These are phyloP conservation scores for Cryphonectria japonica DNA, from an alignment of 2,329 filamentous ascomycete species.

Conservation along the genomic window DNA sequence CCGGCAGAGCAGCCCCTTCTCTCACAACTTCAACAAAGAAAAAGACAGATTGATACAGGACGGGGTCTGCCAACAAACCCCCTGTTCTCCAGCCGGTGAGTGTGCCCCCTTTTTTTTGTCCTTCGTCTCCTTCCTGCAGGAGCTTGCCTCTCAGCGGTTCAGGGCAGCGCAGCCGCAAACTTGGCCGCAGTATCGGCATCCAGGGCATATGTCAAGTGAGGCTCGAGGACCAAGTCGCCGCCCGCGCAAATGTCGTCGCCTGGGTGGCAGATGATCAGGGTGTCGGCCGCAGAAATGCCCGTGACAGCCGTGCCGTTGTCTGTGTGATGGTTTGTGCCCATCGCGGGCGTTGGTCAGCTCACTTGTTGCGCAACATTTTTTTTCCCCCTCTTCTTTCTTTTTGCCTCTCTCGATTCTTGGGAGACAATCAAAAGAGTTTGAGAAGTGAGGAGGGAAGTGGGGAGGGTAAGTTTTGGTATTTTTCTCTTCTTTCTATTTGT, in stretches of 20 bases:
- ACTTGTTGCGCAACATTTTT: neutral
- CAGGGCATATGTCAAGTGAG: slow-evolving; percentile 7
- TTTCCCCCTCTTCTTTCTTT: neutral
- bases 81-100: too few relatives aligned
- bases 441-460: too few relatives aligned
- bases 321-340: neutral
- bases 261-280: slow-evolving; percentile 26
- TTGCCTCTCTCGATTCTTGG: too few relatives aligned
- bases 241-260: slow-evolving; percentile 29
- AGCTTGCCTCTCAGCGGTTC: neutral
- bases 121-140: too few relatives aligned
- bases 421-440: too few relatives aligned
- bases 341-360: slow-evolving; percentile 5
- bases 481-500: too few relatives aligned
- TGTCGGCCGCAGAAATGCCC: slow-evolving; percentile 18
- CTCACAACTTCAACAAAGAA: neutral
- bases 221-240: neutral
- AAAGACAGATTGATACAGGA: too few relatives aligned
- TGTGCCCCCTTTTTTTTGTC: too few relatives aligned
- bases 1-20: neutral
- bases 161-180: slow-evolving; percentile 9
- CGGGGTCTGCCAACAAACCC: too few relatives aligned
- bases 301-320: slow-evolving; percentile 29
- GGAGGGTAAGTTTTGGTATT: too few relatives aligned
- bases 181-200: slow-evolving; percentile 11